A percentile compares a stretch with the other conserved stretches of the same genome.
These are phyloP conservation scores for Herpetospermum pedunculosum DNA, from an alignment of 306 rosid species.

Conservation along the genomic window DNA sequence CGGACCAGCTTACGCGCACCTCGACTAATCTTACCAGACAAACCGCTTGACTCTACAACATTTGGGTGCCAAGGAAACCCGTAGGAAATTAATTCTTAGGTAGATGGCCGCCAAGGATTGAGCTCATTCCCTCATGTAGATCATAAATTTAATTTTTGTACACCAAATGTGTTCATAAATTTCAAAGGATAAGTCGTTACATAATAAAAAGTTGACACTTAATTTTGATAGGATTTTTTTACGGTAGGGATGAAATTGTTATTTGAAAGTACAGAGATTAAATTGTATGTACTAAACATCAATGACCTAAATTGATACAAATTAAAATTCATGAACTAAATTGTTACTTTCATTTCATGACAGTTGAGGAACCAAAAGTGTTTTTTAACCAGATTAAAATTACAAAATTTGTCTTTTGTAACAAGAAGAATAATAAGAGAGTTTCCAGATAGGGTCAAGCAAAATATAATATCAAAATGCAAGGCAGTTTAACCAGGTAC, in stretches of 20 bases:
- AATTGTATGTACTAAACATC: neutral
- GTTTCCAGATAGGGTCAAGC: neutral
- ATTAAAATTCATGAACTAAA: neutral
- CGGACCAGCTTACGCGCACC: too few species aligned
- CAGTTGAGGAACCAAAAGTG: neutral
- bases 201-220: neutral
- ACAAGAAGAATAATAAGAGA: conserved; percentile 3
- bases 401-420: neutral
- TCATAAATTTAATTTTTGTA: neutral
- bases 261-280: neutral
- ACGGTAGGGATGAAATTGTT: neutral
- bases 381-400: neutral
- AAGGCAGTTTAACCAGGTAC: neutral
- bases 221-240: neutral
- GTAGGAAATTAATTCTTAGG: too few species aligned
- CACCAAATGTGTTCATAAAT: neutral
- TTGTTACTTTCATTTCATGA: neutral
- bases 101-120: too few species aligned
- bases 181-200: neutral
- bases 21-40: too few species aligned
- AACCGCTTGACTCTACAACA: too few species aligned
- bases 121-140: too few species aligned
- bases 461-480: neutral
- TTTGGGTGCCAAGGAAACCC: too few species aligned
- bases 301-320: neutral